Conservation (phyloP, 257 asterid species). For the Jasminum sambac region DNA sequence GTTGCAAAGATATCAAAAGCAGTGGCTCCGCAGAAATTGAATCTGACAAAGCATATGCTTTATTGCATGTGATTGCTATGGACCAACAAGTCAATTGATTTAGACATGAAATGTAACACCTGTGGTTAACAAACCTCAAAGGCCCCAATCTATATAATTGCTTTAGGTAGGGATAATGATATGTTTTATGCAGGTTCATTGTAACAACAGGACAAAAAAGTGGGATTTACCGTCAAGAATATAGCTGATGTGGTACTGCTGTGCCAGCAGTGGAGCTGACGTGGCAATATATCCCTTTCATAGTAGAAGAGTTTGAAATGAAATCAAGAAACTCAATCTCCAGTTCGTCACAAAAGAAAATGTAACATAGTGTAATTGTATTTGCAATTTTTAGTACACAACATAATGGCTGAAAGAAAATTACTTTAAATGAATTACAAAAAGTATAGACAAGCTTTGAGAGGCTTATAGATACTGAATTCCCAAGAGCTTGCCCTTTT, state of each 20-base stretch:
- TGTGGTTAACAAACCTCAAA: background rate
- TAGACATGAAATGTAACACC: background rate
- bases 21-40: conserved; percentile 15
- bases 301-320: background rate
- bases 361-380: background rate
- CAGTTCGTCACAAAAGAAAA: background rate
- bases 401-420: background rate
- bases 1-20: conserved; percentile 12
- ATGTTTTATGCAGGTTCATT: background rate
- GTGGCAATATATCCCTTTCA: too few species aligned
- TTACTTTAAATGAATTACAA: background rate
- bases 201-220: background rate
- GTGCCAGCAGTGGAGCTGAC: too few species aligned
- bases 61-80: background rate
- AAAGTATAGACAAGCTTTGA: background rate
- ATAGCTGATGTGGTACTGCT: background rate
- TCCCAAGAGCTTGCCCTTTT: background rate
- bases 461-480: background rate
- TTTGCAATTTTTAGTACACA: background rate
- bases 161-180: background rate
- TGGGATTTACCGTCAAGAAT: background rate
- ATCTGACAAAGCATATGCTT: conserved; percentile 4
- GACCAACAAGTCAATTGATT: conserved; percentile 2
- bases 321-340: background rate
- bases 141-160: background rate